Conservation (phyloP, 2,329 filamentous ascomycete species). For the Aureobasidium sp. region DNA sequence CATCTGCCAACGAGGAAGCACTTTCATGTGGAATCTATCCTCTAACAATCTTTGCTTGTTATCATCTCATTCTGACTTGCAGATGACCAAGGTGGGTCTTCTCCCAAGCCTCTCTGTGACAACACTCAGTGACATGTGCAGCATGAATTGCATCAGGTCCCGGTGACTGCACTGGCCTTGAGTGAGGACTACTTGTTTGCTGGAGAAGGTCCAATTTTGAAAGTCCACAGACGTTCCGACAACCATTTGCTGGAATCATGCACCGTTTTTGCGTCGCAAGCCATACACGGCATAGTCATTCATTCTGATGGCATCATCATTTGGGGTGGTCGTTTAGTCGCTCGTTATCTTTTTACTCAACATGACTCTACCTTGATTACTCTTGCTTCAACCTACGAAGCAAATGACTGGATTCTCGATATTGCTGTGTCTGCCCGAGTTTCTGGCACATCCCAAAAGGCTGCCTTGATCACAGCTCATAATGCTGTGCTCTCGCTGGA, state of each 20-base stretch:
- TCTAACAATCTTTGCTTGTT: no score
- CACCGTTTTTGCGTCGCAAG: conserved; percentile 58
- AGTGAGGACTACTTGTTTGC: conserved; percentile 33
- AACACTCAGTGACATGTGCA: conserved; percentile 15
- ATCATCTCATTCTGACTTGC: background rate
- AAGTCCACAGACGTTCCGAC: conserved; percentile 30
- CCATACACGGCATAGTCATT: conserved; percentile 65
- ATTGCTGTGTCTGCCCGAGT: conserved; percentile 39
- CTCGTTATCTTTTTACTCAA: background rate
- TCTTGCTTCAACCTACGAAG: background rate
- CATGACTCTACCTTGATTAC: background rate
- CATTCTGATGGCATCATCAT: conserved; percentile 44
- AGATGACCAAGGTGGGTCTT: conserved; percentile 12
- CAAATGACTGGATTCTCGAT: conserved; percentile 69
- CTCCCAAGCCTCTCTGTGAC: background rate
- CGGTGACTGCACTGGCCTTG: conserved; percentile 41
- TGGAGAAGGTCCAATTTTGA: conserved; percentile 39
- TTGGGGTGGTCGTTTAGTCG: conserved; percentile 62
- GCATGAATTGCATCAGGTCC: conserved; percentile 31
- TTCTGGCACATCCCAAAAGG: conserved; percentile 25
- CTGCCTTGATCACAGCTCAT: conserved; percentile 71
- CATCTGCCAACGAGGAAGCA: no score
- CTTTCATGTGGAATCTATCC: no score
- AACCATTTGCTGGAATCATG: conserved; percentile 28
- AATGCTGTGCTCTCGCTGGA: conserved; percentile 59